Percentiles rank a stretch among this genome's conserved stretches.
These are phyloP conservation scores for Macrolepiota fuliginosa DNA, from an alignment of 768 basidiomycete species.

Conservation along the genomic window DNA sequence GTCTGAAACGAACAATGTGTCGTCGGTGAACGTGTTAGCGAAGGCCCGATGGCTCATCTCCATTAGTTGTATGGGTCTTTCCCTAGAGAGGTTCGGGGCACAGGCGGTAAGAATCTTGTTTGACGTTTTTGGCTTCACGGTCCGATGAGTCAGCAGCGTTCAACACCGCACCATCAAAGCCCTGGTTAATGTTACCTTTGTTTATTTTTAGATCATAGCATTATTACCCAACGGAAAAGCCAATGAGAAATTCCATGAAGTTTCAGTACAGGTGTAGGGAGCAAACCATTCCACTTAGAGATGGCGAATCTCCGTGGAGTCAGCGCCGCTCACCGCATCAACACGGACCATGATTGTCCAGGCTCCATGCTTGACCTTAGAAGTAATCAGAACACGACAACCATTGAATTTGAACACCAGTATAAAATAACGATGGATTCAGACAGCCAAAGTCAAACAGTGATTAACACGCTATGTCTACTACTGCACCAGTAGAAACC, in stretches of 20 bases:
- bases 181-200: not conserved
- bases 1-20: not conserved
- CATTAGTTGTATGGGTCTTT: not conserved
- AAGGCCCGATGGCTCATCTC: not conserved
- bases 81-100: not conserved
- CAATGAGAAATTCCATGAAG: not conserved
- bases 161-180: not conserved
- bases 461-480: not conserved
- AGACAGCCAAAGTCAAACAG: not conserved
- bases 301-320: not conserved
- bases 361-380: not conserved
- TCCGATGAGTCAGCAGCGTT: too few relatives aligned
- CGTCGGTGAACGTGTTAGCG: not conserved
- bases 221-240: not conserved
- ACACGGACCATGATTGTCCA: not conserved
- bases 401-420: not conserved
- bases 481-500: not conserved
- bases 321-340: not conserved
- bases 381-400: too few relatives aligned
- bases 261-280: not conserved
- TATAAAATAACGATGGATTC: not conserved
- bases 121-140: not conserved
- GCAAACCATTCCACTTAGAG: not conserved
- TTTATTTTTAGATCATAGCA: not conserved
- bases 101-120: not conserved